Evolutionary conservation across 106 monocot genomes (phyloP), one percentile per base, ranked within the genome.

Genomic region (Dioscorea dumetorum): DNA sequence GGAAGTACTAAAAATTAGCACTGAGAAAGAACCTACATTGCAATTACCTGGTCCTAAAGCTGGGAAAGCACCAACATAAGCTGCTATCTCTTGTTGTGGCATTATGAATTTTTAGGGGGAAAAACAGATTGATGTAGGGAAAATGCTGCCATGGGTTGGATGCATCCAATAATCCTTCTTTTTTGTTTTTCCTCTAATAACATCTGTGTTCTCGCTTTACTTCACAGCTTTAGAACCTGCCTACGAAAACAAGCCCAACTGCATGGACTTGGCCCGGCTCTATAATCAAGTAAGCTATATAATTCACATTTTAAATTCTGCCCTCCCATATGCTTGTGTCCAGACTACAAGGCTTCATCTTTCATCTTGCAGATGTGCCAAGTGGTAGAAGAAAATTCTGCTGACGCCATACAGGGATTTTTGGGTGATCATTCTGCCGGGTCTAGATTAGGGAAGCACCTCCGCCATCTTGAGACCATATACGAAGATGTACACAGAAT

Each of bases 211-310:
- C 9, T 41, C 41, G 0, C 41, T 6, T 0, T 41, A 10, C 41
- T 41, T 41, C 3, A 51, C 87, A 87, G 91, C 61, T 69, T 32
- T 60, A 51, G 68, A 68, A 67, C 50, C 76, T 67, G 75, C 69
- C 16, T 60, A 34, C 54, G 76, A 81, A 57, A 32, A 34, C 69
- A 72, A 74, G 41, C 31, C 67, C 59, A 80, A 73, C 7, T 74
- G 80, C 8, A n/a, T 72, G 34, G 78, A 80, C 13, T 70, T 82
- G 67, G 61, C 76, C 16, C 34, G 63, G 14, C 74, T 85, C 12
- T 88, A 88, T 49, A 93, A 93, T 60, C 68, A 78, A 76, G 92
- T 93, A 79, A 69, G 75, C 24, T 49, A 35, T 32, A 51, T 6
- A 50, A 19, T 66, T 56, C 11, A 13, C 13, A 12, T 41, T 15